Conservation (phyloP, 2,329 filamentous ascomycete species). For the Cadophora gregata region DNA sequence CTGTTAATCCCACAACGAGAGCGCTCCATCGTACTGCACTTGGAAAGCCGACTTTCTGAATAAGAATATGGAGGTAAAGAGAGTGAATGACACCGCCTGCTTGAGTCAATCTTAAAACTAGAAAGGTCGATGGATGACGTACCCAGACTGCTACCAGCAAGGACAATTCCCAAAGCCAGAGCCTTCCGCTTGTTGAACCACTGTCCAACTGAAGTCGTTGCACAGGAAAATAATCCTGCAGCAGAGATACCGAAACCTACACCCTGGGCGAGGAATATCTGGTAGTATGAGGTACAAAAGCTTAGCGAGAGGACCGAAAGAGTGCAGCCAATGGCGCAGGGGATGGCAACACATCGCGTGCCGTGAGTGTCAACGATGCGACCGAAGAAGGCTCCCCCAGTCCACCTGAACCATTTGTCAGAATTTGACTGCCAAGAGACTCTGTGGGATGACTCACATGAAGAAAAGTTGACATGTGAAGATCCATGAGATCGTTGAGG, state of each 20-base stretch:
- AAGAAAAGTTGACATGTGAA: slow-evolving; percentile 59
- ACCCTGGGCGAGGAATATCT: slow-evolving; percentile 56
- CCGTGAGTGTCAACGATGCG: slow-evolving; percentile 67
- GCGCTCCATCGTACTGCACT: slow-evolving; percentile 70
- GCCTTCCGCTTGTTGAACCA: slow-evolving; percentile 55
- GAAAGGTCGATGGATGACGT: background rate
- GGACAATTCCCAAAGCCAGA: slow-evolving; percentile 54
- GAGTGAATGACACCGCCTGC: slow-evolving; percentile 61
- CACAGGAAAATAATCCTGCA: slow-evolving; percentile 51
- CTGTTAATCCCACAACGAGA: slow-evolving; percentile 50
- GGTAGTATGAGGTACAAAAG: slow-evolving; percentile 60
- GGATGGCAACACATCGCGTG: slow-evolving; percentile 58
- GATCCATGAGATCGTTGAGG: slow-evolving; percentile 65
- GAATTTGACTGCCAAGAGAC: background rate
- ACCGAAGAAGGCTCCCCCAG: slow-evolving; percentile 64
- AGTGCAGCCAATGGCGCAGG: slow-evolving; percentile 60
- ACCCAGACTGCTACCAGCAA: slow-evolving; percentile 54
- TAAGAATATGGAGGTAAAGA: slow-evolving; percentile 58
- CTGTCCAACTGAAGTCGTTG: slow-evolving; percentile 49
- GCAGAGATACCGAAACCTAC: slow-evolving; percentile 52
- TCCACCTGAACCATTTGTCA: slow-evolving; percentile 27
- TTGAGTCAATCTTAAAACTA: background rate
- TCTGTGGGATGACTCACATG: slow-evolving; percentile 45
- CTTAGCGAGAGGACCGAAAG: slow-evolving; percentile 68
- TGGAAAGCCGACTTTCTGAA: slow-evolving; percentile 65